Evolutionary conservation across 139 green algal species (phyloP).

Genomic region (Diplosphaera chodatii): DNA sequence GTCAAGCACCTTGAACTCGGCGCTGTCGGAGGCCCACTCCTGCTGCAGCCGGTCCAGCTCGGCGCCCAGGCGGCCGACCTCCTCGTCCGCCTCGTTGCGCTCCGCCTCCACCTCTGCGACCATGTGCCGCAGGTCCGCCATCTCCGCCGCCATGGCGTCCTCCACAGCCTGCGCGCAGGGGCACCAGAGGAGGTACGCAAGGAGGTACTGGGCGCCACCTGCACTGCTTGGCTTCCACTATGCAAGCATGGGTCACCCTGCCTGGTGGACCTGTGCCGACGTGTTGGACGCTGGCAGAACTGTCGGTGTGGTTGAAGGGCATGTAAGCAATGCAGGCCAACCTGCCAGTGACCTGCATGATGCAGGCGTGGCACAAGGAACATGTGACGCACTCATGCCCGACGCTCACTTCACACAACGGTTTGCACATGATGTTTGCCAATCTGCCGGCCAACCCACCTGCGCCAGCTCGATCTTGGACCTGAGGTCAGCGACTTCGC

Average conservation of each 20-base stretch:
- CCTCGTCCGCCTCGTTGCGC: neutral
- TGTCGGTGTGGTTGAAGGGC: too few relatives aligned
- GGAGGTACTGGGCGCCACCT: too few relatives aligned
- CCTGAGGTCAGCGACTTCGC: neutral
- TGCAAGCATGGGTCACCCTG: too few relatives aligned
- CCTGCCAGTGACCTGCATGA: too few relatives aligned
- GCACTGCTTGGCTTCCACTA: too few relatives aligned
- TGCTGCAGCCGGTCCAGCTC: slow-evolving; percentile 2
- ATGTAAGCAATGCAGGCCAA: too few relatives aligned
- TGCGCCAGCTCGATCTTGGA: neutral
- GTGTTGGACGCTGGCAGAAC: too few relatives aligned
- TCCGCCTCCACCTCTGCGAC: neutral
- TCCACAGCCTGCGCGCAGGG: neutral
- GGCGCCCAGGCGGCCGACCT: neutral
- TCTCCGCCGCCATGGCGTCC: neutral
- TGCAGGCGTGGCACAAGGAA: too few relatives aligned
- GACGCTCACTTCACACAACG: too few relatives aligned
- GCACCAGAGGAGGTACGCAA: neutral
- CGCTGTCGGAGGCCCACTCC: neutral
- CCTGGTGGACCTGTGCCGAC: too few relatives aligned
- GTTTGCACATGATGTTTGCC: too few relatives aligned
- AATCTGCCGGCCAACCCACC: neutral
- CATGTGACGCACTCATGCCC: too few relatives aligned
- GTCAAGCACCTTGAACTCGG: neutral
- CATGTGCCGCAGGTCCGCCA: neutral